Evolutionary conservation across 148 eudicot genomes (phyloP), one percentile per base, ranked within the genome.

Genomic region (Fagopyrum esculentum): DNA sequence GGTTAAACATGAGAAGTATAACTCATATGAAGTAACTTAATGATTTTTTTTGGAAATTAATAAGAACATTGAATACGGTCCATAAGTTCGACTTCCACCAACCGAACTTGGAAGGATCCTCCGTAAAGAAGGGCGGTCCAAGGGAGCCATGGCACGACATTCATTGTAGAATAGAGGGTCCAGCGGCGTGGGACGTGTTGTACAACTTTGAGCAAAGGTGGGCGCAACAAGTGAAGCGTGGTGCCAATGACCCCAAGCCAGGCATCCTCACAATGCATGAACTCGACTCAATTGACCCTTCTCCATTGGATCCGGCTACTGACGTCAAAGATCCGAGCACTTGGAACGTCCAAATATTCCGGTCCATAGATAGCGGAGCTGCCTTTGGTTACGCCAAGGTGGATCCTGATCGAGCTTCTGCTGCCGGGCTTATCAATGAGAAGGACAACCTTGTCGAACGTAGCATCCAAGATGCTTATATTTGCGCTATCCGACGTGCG

Each of bases 131-230:
- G 82, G 98, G 98, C 7, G 98, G 98, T 44, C 98, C 98, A 15
- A 80, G 98, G 71, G 98, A 93, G 83, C 98, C 98, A 0, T 93
- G 98, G 98, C 98, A 93, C 76, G 98, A 93, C 71, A 85, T 93
- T 19, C 98, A 93, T 75, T 87, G 96, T 44, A 76, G 85, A 26
- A 57, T 93, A 9, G 98, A 93, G 77, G 98, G 98, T 22, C 98
- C 91, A 3, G 89, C 82, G 3, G 96, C 98, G 3, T 93, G 96
- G 96, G 98, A 93, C 66, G 96, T 93, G 15, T 57, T 93, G 68
- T 87, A 87, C 80, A 93, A 93, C 78, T 93, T 93, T 40, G 98
- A 93, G 76, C 98, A 93, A 48, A 81, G 98, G 74, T 93, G 98
- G 98, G 77, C 2, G 11, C 90, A 85, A 75, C 98, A 90, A 82